Evolutionary conservation across 176 grass and related monocot genomes (phyloP), one percentile per base, ranked within the genome.

Genomic region (Rhynchospora breviuscula): DNA sequence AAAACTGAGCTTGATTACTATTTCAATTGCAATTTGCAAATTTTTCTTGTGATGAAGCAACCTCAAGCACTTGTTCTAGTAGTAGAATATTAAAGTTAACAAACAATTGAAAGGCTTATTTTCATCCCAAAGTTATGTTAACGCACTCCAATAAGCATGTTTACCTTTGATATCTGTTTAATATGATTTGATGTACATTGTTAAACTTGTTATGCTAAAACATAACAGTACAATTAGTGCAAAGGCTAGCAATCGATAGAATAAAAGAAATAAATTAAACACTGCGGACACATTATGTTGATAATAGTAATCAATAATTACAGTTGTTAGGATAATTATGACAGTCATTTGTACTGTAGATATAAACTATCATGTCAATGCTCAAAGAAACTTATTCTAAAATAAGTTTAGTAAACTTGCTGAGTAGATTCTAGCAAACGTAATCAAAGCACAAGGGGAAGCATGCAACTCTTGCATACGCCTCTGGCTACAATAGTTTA

Each of bases 361-460:
- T 2, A 73, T 48, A 54, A 31, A 76, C 22, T 29, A 53, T 54
- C 67, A 70, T 45, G 49, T 77, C 23, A 29, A 11, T 0, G 25
- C 54, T 75, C 10, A 75, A 26, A 52, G 2, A 75, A 23, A 14
- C 51, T 75, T 52, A 46, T 14, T 10, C 70, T 25, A 51, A 75
- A 51, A 6, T 25, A 75, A 23, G 8, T 14, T 75, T 18, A 61
- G 58, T 53, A 56, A 78, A 78, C 49, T 68, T 68, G 49, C 4
- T 43, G 26, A 79, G 6, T 59, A 60, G 9, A 79, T 79, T 79
- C 26, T 79, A 62, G 15, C 15, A 63, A 44, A 63, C 6, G 72
- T 9, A 76, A 70, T 77, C 73, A 77, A 52, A 77, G 73, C 73
- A 56, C 73, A 57, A 77, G 73, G 59, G n/a, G 26, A 81, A 13